Conservation (phyloP, 2,329 filamentous ascomycete genomes). For the Pseudogymnoascus sp. region DNA sequence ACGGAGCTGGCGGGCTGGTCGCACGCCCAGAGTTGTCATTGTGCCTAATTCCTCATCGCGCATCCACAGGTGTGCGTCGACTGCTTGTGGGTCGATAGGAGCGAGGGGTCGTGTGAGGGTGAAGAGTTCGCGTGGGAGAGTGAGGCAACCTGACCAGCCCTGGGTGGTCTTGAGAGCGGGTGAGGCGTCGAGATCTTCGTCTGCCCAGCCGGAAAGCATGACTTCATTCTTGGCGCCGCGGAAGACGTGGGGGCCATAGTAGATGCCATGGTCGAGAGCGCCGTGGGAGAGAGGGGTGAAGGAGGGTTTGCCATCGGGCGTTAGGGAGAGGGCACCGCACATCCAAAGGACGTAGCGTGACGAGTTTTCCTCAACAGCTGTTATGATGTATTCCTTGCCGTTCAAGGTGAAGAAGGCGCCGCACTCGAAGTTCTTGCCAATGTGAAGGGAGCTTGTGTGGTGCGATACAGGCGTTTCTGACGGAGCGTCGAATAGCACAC, state of each 20-base stretch:
- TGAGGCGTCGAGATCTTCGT: slow-evolving; percentile 12
- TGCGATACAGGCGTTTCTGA: slow-evolving; percentile 11
- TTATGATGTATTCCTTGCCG: slow-evolving; percentile 17
- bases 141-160: slow-evolving; percentile 19
- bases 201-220: slow-evolving; percentile 19
- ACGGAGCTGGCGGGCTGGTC: slow-evolving; percentile 16
- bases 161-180: slow-evolving; percentile 13
- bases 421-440: slow-evolving; percentile 21
- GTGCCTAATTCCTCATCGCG: slow-evolving; percentile 12
- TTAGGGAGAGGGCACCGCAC: background rate
- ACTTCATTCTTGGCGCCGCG: slow-evolving; percentile 16
- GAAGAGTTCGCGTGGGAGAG: slow-evolving; percentile 18
- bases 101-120: slow-evolving; percentile 15
- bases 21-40: slow-evolving; percentile 15
- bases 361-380: slow-evolving; percentile 12
- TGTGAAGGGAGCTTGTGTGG: slow-evolving; percentile 13
- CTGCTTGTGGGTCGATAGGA: background rate
- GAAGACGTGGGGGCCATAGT: slow-evolving; percentile 19
- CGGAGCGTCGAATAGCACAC: slow-evolving; percentile 15
- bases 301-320: slow-evolving; percentile 13
- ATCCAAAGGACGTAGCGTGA: background rate
- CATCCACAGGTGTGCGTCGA: background rate
- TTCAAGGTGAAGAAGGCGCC: slow-evolving; percentile 20
- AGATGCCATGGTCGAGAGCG: slow-evolving; percentile 17
- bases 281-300: slow-evolving; percentile 18